A percentile compares a stretch with the other conserved stretches of the same genome.
Conservation (phyloP, 169 alveolate genomes). For the Ichthyophthirius multifiliis region DNA sequence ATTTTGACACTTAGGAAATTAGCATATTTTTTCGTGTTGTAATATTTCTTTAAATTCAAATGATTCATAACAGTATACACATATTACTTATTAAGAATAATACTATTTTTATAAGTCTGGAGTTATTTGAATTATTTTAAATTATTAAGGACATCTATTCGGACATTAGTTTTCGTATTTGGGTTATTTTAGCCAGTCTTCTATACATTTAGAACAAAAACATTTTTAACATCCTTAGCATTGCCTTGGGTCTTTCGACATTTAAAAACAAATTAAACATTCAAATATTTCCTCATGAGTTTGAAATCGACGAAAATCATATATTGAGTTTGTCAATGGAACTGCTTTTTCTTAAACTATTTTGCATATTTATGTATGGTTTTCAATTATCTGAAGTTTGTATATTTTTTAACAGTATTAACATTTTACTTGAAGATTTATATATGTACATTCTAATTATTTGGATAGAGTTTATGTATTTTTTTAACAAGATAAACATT, state of each 20-base stretch:
- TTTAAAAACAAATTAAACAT: not conserved
- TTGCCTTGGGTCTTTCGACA: not conserved
- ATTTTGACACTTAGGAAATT: not conserved
- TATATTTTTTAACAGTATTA: too few species aligned
- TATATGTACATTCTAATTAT: too few species aligned
- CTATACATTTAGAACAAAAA: not conserved
- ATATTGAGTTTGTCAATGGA: too few species aligned
- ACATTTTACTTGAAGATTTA: too few species aligned
- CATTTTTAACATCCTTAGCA: not conserved
- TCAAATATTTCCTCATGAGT: not conserved
- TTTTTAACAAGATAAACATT: too few species aligned
- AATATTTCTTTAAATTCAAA: not conserved
- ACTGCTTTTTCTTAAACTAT: too few species aligned
- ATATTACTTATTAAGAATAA: not conserved
- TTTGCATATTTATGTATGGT: too few species aligned
- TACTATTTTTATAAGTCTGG: not conserved
- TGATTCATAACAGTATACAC: not conserved
- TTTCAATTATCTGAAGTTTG: too few species aligned
- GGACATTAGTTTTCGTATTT: not conserved
- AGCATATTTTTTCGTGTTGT: not conserved
- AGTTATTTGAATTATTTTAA: not conserved
- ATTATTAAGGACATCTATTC: not conserved
- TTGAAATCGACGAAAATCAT: too few species aligned
- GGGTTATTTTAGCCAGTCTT: not conserved
- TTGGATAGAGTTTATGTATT: too few species aligned